phyloP scores from a whole-genome alignment of 164 flowering plant genomes.

The Berberis vulgaris region DNA sequence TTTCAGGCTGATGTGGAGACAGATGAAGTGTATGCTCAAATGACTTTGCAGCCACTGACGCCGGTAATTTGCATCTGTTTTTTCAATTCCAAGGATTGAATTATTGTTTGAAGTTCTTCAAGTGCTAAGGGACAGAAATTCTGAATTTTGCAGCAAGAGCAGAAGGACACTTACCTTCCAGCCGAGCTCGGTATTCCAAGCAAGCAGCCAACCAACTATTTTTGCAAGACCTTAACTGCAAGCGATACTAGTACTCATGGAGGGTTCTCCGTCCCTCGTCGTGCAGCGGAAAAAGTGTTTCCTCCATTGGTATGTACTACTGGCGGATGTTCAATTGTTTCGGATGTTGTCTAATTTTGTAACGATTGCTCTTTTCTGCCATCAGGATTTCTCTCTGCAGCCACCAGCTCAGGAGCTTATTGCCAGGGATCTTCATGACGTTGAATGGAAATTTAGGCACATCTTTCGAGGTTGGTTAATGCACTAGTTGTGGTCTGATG shows the following conservation, averaged over 20 bases:
- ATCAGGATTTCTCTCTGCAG: conserved; percentile 81
- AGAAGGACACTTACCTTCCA: conserved; percentile 63
- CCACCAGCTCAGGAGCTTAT: conserved; percentile 87
- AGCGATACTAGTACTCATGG: conserved; percentile 95
- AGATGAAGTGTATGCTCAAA: conserved; percentile 88
- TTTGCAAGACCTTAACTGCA: conserved; percentile 85
- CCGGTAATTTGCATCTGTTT: conserved; percentile 30
- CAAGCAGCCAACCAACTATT: conserved; percentile 83
- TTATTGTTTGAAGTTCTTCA: not conserved
- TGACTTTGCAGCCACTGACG: conserved; percentile 79
- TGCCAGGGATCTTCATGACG: conserved; percentile 89
- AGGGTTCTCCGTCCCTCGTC: conserved; percentile 92
- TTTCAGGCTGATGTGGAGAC: conserved; percentile 90
- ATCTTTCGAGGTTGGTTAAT: conserved; percentile 62
- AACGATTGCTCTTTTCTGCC: conserved; percentile 1
- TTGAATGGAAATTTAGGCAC: conserved; percentile 90
- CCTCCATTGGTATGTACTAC: conserved; percentile 61
- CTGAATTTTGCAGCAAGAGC: conserved; percentile 55
- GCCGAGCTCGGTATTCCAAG: conserved; percentile 68
- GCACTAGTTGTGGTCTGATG: too few relatives aligned
- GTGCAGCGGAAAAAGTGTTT: conserved; percentile 92
- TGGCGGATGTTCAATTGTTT: not conserved
- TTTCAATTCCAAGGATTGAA: not conserved
- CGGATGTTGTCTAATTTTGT: not conserved
- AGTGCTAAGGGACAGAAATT: not conserved